Percentiles rank a stretch among this genome's conserved stretches.
These are phyloP conservation scores for Saccharomycopsis schoenii DNA, from an alignment of 805 yeast genomes.

Conservation along the genomic window DNA sequence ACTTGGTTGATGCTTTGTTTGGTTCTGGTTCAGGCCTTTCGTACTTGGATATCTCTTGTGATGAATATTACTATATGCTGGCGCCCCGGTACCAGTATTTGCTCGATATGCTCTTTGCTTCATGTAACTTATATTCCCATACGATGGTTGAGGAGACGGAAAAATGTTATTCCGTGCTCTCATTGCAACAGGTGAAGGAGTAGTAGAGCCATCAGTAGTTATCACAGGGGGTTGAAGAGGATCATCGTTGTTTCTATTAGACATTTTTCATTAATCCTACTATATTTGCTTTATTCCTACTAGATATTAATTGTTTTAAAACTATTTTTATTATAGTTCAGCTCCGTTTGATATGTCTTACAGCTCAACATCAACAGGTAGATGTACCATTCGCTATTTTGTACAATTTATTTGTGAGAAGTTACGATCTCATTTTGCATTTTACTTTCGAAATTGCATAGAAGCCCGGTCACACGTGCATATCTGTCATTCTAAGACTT, in stretches of 20 bases:
- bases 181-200: neutral
- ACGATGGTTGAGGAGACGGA: slow-evolving; percentile 1
- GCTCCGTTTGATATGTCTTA: neutral
- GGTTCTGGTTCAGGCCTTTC: neutral
- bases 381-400: too few relatives aligned
- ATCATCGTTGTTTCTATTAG: neutral
- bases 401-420: too few relatives aligned
- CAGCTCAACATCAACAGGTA: neutral
- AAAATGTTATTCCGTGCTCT: slow-evolving; percentile 5
- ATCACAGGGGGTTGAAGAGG: neutral
- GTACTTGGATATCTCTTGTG: slow-evolving; percentile 10
- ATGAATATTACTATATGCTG: slow-evolving; percentile 9
- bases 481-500: too few relatives aligned
- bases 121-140: slow-evolving; percentile 11
- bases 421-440: too few relatives aligned
- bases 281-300: neutral
- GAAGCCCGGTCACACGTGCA: too few relatives aligned
- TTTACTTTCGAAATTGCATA: too few relatives aligned
- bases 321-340: too few relatives aligned
- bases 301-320: neutral
- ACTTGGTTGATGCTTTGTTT: neutral
- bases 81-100: slow-evolving; percentile 5
- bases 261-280: neutral
- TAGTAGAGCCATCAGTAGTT: neutral
- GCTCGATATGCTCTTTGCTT: slow-evolving; percentile 8